Percentiles rank a stretch among this genome's conserved stretches.
phyloP scores from a whole-genome alignment of 2,329 filamentous ascomycete genomes.

The Akanthomyces lecanii region DNA sequence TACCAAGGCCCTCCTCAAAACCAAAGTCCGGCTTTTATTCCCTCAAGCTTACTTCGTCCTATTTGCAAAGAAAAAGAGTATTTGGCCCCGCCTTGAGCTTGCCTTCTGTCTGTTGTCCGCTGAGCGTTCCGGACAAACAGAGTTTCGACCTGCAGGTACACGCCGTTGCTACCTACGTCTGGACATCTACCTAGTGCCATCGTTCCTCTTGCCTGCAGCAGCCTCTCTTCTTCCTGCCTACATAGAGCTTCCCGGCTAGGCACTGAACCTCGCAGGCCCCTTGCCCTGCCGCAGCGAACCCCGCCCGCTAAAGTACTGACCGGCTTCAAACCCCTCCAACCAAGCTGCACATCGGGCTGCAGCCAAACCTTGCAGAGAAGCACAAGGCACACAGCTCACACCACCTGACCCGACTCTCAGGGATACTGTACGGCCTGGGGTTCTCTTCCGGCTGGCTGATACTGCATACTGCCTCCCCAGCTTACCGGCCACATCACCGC shows the following conservation, averaged over 20 bases:
- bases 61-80: neutral
- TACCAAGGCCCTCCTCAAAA: neutral
- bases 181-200: neutral
- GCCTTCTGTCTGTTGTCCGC: neutral
- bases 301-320: neutral
- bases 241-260: slow-evolving; percentile 1
- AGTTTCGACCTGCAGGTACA: slow-evolving; percentile 2
- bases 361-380: neutral
- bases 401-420: slow-evolving; percentile 4
- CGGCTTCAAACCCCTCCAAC: neutral
- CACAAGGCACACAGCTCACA: neutral
- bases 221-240: neutral
- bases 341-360: neutral
- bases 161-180: neutral
- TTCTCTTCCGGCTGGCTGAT: neutral
- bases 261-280: neutral
- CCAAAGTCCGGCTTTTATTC: neutral
- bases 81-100: slow-evolving; percentile 1
- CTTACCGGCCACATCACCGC: slow-evolving; percentile 11
- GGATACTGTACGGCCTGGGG: neutral
- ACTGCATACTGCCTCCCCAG: neutral
- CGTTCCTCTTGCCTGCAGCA: neutral
- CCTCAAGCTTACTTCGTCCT: neutral
- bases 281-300: slow-evolving; percentile 4
- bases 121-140: neutral